Evolutionary conservation across 108 stramenopile species (phyloP).

Genomic region (Chaetoceros tenuissimus): DNA sequence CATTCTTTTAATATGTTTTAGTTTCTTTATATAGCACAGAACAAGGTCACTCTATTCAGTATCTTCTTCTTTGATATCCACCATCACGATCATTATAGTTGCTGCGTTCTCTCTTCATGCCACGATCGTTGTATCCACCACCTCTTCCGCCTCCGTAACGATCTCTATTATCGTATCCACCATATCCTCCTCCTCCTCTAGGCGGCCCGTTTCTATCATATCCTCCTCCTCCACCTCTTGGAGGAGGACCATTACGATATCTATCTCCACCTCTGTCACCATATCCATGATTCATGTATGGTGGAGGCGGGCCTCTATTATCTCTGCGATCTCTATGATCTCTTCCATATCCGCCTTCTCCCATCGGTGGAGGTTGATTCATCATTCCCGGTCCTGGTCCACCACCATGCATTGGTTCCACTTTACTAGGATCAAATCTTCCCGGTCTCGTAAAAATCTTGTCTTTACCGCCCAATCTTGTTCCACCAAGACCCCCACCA

Average conservation of each 20-base stretch:
- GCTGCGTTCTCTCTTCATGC: background rate
- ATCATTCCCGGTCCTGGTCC: slow-evolving; percentile 15
- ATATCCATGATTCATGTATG: slow-evolving; percentile 19
- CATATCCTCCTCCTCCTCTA: slow-evolving; percentile 19
- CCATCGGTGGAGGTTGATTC: slow-evolving; percentile 15
- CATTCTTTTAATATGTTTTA: too few species aligned
- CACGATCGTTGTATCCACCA: slow-evolving; percentile 11
- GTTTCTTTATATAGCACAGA: too few species aligned
- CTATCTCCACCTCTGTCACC: slow-evolving; percentile 3
- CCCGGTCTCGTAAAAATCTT: slow-evolving; percentile 51
- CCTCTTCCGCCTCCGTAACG: slow-evolving; percentile 15
- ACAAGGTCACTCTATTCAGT: too few species aligned
- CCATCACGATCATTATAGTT: slow-evolving; percentile 3
- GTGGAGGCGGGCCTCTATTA: slow-evolving; percentile 13
- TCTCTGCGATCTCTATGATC: background rate
- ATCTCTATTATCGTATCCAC: slow-evolving; percentile 7
- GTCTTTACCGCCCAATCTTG: slow-evolving; percentile 62
- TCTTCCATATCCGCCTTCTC: slow-evolving; percentile 17
- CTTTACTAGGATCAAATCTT: slow-evolving; percentile 60
- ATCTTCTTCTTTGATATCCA: slow-evolving; percentile 31
- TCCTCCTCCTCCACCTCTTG: slow-evolving; percentile 14
- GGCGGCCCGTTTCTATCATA: slow-evolving; percentile 17
- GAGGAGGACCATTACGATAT: slow-evolving; percentile 10
- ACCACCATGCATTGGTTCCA: slow-evolving; percentile 3
- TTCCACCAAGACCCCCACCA: slow-evolving; percentile 88